Evolutionary conservation across 371 early-diverging fungal species (phyloP).

Genomic region (Mitosporidium daphniae): DNA sequence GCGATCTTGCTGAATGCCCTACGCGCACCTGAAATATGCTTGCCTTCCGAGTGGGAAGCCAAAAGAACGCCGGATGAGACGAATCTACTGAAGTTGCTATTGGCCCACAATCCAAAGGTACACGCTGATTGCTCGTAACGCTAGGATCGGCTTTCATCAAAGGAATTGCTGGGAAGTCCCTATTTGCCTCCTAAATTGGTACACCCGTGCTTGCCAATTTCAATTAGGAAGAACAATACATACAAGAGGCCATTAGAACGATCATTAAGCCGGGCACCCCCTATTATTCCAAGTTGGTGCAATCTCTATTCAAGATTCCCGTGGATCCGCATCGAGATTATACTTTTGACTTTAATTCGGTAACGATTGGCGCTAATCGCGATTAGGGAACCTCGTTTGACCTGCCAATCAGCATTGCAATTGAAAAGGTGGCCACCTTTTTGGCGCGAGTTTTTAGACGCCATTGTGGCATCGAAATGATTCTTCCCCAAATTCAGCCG

Average conservation of each 20-base stretch:
- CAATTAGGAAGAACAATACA: slow-evolving; percentile 39
- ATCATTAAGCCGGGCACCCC: slow-evolving; percentile 48
- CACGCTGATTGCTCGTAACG: not conserved
- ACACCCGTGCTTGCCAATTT: slow-evolving; percentile 1
- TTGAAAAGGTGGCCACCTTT: no score
- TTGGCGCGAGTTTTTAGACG: slow-evolving; percentile 35
- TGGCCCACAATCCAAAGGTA: slow-evolving; percentile 26
- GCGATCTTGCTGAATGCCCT: slow-evolving; percentile 11
- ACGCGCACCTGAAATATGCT: slow-evolving; percentile 16
- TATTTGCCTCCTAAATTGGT: slow-evolving; percentile 11
- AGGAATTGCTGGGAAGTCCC: slow-evolving; percentile 20
- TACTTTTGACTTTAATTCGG: slow-evolving; percentile 40
- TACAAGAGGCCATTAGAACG: slow-evolving; percentile 47
- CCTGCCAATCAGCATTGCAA: slow-evolving; percentile 22
- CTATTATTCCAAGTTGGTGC: slow-evolving; percentile 38
- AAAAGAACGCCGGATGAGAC: slow-evolving; percentile 17
- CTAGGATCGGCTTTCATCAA: slow-evolving; percentile 27
- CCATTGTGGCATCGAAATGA: slow-evolving; percentile 48
- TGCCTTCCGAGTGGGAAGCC: slow-evolving; percentile 30
- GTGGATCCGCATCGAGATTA: slow-evolving; percentile 46
- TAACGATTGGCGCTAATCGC: slow-evolving; percentile 4
- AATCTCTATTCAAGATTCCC: slow-evolving; percentile 30
- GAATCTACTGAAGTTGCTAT: slow-evolving; percentile 22
- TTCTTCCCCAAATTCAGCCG: slow-evolving; percentile 42
- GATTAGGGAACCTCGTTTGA: slow-evolving; percentile 2